Percentiles rank a stretch among this genome's conserved stretches.
These are phyloP conservation scores for Blastocystis sp. DNA, from an alignment of 352 stramenopile species.

Conservation along the genomic window DNA sequence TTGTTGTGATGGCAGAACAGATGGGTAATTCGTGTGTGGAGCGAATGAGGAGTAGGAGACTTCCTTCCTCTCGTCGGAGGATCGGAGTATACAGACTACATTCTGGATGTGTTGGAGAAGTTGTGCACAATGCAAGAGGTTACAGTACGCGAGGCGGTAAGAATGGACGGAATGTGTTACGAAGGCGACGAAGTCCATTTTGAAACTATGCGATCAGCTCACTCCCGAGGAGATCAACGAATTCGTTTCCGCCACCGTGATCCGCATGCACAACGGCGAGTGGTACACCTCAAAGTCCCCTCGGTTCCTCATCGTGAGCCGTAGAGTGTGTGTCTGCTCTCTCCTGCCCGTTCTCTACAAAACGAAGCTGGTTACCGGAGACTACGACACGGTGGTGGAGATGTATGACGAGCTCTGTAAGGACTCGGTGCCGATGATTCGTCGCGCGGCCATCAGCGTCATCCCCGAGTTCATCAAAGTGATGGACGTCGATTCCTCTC, in stretches of 20 bases:
- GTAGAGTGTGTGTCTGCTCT: constrained; percentile 44
- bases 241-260: not conserved
- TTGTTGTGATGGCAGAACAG: constrained; percentile 43
- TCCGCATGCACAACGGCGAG: constrained; percentile 41
- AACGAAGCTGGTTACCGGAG: not conserved
- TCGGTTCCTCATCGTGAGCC: not conserved
- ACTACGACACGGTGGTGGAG: constrained; percentile 32
- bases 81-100: constrained; percentile 5
- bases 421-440: constrained; percentile 37
- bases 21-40: not conserved
- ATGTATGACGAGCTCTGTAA: constrained; percentile 52
- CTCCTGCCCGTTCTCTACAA: constrained; percentile 42
- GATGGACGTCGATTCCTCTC: not conserved
- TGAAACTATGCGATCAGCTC: constrained; percentile 11
- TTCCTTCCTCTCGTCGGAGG: constrained; percentile 34
- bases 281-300: constrained; percentile 26
- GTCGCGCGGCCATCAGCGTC: constrained; percentile 9
- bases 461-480: constrained; percentile 52
- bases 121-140: constrained; percentile 43
- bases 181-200: constrained; percentile 35
- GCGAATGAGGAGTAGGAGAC: not conserved
- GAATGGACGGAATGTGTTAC: not conserved
- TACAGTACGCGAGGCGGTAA: constrained; percentile 24
- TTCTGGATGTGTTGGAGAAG: constrained; percentile 25
- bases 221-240: constrained; percentile 41